A percentile compares a stretch with the other conserved stretches of the same genome.
phyloP scores from a whole-genome alignment of 257 asterid genomes.

The Solanum peruvianum region DNA sequence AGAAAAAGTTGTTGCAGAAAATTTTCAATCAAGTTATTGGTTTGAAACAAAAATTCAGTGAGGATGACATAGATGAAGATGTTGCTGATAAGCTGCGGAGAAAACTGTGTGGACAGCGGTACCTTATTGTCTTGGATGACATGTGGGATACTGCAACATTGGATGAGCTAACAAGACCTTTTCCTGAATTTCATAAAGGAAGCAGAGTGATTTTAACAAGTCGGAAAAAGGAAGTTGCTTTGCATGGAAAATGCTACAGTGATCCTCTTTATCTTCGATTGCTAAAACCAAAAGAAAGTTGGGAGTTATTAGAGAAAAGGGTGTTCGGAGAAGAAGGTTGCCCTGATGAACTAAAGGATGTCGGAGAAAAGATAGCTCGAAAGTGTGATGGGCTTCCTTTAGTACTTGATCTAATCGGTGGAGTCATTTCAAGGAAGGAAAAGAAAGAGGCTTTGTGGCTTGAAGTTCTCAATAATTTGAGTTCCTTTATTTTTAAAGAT shows the following conservation, averaged over 20 bases:
- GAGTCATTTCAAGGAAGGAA: constrained; percentile 9
- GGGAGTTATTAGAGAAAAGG: constrained; percentile 7
- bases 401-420: constrained; percentile 7
- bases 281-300: neutral
- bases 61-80: neutral
- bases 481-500: neutral
- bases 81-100: neutral
- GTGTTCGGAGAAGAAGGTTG: neutral
- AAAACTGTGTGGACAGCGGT: neutral
- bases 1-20: neutral
- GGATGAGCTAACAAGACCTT: neutral
- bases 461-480: neutral
- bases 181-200: neutral
- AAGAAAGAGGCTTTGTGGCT: constrained; percentile 2
- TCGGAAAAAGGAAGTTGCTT: neutral
- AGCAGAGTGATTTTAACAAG: constrained; percentile 10
- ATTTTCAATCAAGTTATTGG: neutral
- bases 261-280: neutral
- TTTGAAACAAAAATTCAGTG: neutral
- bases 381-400: constrained; percentile 15
- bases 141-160: constrained; percentile 1
- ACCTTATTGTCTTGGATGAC: constrained; percentile 17
- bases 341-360: constrained; percentile 5
- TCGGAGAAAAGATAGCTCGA: constrained; percentile 5
- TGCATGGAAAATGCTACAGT: neutral